Evolutionary conservation across 1,139 yeast species (phyloP), one percentile per base, ranked within the genome.

Genomic region (Yamadazyma siamensis): DNA sequence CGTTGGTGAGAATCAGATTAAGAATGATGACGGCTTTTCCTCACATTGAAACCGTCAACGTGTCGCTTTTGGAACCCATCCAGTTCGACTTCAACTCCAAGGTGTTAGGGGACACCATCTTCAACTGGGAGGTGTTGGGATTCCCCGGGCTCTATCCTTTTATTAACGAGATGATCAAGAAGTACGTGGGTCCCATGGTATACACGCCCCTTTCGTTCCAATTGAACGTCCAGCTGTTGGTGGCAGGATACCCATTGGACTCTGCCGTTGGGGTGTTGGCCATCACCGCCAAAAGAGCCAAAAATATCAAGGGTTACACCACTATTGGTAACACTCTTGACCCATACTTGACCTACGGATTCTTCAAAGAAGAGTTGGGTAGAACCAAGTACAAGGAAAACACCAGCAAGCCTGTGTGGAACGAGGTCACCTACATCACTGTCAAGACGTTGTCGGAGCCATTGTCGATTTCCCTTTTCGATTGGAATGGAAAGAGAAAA

Each of bases 21-120:
- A 83, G 91, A 67, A 79, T 91, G 80, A 89, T 86, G 82, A 58
- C 87, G 3, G 71, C 87, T 5, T 88, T 84, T 60, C 98, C 98
- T 4, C 97, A 91, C 57, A 67, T 91, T 40, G 94, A 91, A 56
- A 88, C 96, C 2, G 79, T 88, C 13, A 91, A 85, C 51, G 76
- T 89, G 20, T 80, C 95, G 14, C 65, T 91, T 46, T 62, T 88
- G 56, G 91, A 86, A 39, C 80, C 94, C 22, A 96, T 97, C 13
- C 71, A 78, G 41, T 77, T 88, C 55, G 98, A 91, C 56, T 91
- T 88, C 54, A 75, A 77, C 35, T 70, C 85, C 29, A 80, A 74
- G 44, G 66, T 84, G 13, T 38, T 77, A 13, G 95, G 96, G 41
- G 91, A 89, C 44, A 66, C 83, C 19, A 63, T 81, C 16, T 80